Conservation (phyloP, 1,284 basidiomycete species). For the Phenoliferia sp. region DNA sequence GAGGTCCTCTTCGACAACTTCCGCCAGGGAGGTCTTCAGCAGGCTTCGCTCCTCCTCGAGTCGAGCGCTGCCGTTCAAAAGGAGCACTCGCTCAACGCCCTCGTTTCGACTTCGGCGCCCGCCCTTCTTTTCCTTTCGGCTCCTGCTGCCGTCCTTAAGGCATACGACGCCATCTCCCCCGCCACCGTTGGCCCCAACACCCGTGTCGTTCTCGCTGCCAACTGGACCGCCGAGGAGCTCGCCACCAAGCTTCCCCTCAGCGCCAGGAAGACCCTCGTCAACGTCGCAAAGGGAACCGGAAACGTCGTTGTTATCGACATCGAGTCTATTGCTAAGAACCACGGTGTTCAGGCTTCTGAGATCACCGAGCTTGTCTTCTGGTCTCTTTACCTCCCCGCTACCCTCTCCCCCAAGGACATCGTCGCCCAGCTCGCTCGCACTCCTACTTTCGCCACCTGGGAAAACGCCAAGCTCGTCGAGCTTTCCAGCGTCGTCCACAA, state of each 20-base stretch:
- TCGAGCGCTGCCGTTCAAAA: slow-evolving; percentile 13
- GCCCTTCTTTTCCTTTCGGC: slow-evolving; percentile 32
- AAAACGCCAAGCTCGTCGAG: slow-evolving; percentile 31
- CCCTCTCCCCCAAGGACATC: slow-evolving; percentile 33
- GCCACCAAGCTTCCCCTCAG: slow-evolving; percentile 33
- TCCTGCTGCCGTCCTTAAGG: slow-evolving; percentile 33
- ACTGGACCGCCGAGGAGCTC: slow-evolving; percentile 37
- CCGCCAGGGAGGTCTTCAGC: slow-evolving; percentile 35
- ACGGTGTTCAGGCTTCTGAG: slow-evolving; percentile 25
- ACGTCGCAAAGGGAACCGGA: slow-evolving; percentile 20
- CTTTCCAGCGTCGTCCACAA: slow-evolving; percentile 31
- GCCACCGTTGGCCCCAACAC: slow-evolving; percentile 28
- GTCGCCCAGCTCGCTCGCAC: slow-evolving; percentile 25
- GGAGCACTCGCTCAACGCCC: slow-evolving; percentile 23
- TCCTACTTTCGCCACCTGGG: slow-evolving; percentile 25
- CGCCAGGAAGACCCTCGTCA: slow-evolving; percentile 32
- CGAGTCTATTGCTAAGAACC: slow-evolving; percentile 39
- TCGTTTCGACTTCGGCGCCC: slow-evolving; percentile 31
- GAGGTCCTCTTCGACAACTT: slow-evolving; percentile 35
- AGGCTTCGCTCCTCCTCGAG: slow-evolving; percentile 34
- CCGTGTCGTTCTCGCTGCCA: slow-evolving; percentile 34
- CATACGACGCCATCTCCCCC: slow-evolving; percentile 33
- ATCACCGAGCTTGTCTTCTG: slow-evolving; percentile 33
- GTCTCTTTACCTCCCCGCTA: slow-evolving; percentile 31
- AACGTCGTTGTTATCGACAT: slow-evolving; percentile 39